Percentiles rank a stretch among this genome's conserved stretches.
Evolutionary conservation across 495 filamentous ascomycete genomes (phyloP).

Genomic region (Staphylotrichum longicolle): DNA sequence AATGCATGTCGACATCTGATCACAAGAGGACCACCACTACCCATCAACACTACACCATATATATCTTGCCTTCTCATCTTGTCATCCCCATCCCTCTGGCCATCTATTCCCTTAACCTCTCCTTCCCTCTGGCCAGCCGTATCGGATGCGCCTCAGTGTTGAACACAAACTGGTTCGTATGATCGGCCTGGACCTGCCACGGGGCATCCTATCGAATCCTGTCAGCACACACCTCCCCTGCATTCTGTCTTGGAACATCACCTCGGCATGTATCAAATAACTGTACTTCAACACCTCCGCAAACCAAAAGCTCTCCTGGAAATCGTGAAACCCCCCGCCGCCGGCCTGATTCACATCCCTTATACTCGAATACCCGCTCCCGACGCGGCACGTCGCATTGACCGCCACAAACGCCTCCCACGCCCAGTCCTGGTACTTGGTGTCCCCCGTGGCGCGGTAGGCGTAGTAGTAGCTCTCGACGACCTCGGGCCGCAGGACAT

Average conservation of each 20-base stretch:
- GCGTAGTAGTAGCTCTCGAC: slow-evolving; percentile 89
- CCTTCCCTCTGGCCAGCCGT: slow-evolving; percentile 41
- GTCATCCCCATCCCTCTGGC: no score
- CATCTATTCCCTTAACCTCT: slow-evolving; percentile 6
- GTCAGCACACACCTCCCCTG: slow-evolving; percentile 4
- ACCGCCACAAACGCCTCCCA: slow-evolving; percentile 79
- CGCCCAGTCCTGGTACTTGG: slow-evolving; percentile 75
- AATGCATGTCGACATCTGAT: no score
- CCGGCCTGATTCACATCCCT: slow-evolving; percentile 60
- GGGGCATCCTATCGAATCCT: slow-evolving; percentile 45
- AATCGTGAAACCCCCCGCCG: slow-evolving; percentile 63
- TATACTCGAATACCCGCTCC: slow-evolving; percentile 65
- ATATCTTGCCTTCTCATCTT: no score
- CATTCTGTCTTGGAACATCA: slow-evolving; percentile 11
- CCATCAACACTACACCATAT: no score
- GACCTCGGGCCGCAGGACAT: slow-evolving; percentile 79
- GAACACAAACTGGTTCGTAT: slow-evolving; percentile 66
- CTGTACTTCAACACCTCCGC: slow-evolving; percentile 88
- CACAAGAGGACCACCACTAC: no score
- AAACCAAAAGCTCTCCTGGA: slow-evolving; percentile 88
- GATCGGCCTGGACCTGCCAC: slow-evolving; percentile 63
- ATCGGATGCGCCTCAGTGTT: slow-evolving; percentile 87
- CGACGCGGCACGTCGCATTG: slow-evolving; percentile 60
- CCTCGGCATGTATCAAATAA: slow-evolving; percentile 57
- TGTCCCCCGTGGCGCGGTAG: slow-evolving; percentile 70